Base-by-base conservation (phyloP, 345 rosid genomes). In the Gossypium australe region DNA sequence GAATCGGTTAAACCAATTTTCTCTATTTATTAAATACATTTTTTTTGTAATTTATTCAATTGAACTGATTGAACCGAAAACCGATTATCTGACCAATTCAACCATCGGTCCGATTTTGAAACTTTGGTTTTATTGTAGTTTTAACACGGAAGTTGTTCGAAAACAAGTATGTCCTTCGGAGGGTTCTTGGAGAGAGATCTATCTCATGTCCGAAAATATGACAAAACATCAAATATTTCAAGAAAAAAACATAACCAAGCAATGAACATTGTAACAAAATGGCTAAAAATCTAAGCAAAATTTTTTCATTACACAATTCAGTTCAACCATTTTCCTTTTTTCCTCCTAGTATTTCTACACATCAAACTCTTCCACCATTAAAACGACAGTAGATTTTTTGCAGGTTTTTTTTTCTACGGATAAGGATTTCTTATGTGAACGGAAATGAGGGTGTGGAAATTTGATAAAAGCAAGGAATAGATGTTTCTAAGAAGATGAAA, bases 271-370 rank as follows among this genome's bases (percentile, higher is more conserved):
- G 55, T 27, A 67, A 45, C 53, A 6, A 18, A 67, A 45, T 20
- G 18, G 18, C 47, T 20, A 52, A 41, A 18, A 57, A 55, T 44
- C 58, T 38, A 67, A 65, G 67, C 80, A 84, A 78, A 84, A 57
- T 20, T 56, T 68, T 67, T 79, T 78, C 76, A 77, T 24, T 68
- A 85, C 84, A 78, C 60, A 56, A 70, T 79, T 73, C 51, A 7
- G 17, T 72, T 64, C 59, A 69, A 80, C 75, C 55, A 55, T 16
- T 72, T 41, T n/a, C n/a, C 20, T 47, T 11, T 58, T 11, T 11
- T 22, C 34, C 63, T 58, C 38, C 25, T 58, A 58, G 24, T 24
- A 58, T 58, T 58, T 58, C 63, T 58, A 58, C 63, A 24, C 34
- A 11, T 22, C 34, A 58, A 58, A 22, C 62, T 58, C 16, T 58